Evolutionary conservation across 2,329 filamentous ascomycete genomes (phyloP).

Genomic region (Fusarium sp.): DNA sequence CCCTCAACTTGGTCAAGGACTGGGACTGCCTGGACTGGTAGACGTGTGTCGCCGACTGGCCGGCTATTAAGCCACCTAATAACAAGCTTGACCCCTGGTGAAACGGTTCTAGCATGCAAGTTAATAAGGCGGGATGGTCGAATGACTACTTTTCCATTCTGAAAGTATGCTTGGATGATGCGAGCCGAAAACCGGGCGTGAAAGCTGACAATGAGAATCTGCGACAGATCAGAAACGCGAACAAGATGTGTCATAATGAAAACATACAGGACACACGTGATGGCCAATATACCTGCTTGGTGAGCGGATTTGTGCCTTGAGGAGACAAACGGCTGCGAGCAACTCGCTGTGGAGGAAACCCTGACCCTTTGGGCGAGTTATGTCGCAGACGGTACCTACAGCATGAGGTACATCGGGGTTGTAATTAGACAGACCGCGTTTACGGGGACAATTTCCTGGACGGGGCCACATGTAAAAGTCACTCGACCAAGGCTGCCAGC

Average conservation of each 20-base stretch:
- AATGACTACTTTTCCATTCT: slow-evolving; percentile 11
- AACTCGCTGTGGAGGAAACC: not conserved
- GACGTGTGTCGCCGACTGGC: slow-evolving; percentile 24
- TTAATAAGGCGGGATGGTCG: slow-evolving; percentile 18
- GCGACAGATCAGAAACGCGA: no score
- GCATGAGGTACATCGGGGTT: not conserved
- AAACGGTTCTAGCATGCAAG: not conserved
- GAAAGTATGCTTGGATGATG: slow-evolving; percentile 12
- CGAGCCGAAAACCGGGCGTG: slow-evolving; percentile 20
- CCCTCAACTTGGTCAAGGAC: slow-evolving; percentile 26
- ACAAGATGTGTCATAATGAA: no score
- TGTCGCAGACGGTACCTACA: not conserved
- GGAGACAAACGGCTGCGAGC: not conserved
- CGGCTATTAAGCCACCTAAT: slow-evolving; percentile 20
- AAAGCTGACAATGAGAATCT: slow-evolving; percentile 21
- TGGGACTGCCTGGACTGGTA: not conserved
- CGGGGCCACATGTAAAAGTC: not conserved
- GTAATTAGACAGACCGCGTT: not conserved
- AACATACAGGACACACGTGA: not conserved
- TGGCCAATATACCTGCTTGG: not conserved
- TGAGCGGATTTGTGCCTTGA: not conserved
- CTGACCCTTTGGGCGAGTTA: not conserved
- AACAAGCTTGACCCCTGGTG: slow-evolving; percentile 8
- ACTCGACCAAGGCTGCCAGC: not conserved
- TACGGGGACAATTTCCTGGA: not conserved